Conservation (phyloP, 192 early-diverging fungal species). For the Backusella macrospora region DNA sequence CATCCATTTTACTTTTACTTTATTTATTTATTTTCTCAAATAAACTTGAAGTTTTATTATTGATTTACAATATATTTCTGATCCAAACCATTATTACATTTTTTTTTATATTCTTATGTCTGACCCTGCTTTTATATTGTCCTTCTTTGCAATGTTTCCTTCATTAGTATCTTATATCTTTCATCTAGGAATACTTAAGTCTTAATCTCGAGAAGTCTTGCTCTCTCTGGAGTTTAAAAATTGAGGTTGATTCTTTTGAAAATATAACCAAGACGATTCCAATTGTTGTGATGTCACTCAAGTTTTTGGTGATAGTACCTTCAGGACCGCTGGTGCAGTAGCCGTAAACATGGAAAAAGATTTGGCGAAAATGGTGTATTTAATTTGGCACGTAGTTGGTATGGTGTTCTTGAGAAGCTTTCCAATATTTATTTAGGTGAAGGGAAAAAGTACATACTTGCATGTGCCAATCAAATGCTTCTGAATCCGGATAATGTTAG, state of each 20-base stretch:
- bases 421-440: no score
- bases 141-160: not conserved
- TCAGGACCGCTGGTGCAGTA: not conserved
- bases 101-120: not conserved
- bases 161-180: not conserved
- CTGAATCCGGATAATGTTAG: not conserved
- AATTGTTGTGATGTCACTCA: not conserved
- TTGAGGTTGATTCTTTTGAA: not conserved
- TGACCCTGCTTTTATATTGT: not conserved
- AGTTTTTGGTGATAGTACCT: not conserved
- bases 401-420: no score
- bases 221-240: not conserved
- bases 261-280: not conserved
- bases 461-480: no score
- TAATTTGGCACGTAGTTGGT: not conserved
- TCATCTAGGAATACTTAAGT: not conserved
- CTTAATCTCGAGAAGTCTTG: not conserved
- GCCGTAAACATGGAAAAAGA: not conserved
- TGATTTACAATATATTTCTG: not conserved
- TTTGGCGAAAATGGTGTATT: not conserved
- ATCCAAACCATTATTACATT: not conserved
- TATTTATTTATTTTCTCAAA: no score
- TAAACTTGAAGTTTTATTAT: no score
- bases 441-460: no score
- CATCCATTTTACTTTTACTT: no score